Evolutionary conservation across 805 yeast species (phyloP), one percentile per base, ranked within the genome.

Genomic region (Wickerhamomyces subpelliculosus): DNA sequence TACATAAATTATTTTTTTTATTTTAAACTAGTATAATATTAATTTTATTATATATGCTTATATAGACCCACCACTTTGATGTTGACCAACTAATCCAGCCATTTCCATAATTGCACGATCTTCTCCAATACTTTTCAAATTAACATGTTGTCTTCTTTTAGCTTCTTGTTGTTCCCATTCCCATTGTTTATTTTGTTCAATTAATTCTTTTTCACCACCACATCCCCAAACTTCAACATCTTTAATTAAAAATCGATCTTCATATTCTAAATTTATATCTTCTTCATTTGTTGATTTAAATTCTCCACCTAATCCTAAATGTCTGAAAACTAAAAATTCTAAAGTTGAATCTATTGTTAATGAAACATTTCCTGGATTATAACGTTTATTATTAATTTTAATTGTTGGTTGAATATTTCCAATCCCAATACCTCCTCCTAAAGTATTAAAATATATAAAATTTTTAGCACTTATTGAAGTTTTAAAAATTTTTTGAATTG

Each of bases 121-220:
- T 49, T 89, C 97, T 2, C 84, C 84, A 47, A 83, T 54, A 40
- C 72, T 73, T 37, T 72, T 68, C 24, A 80, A 47, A 51, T 88
- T 86, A 3, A 88, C 73, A 22, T 74, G 68, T 49, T 81, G 83
- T 37, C 97, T 67, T 27, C 87, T 80, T 48, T 78, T 73, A 0
- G 95, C 95, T 55, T 87, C 96, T 35, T 77, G 67, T 52, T 81
- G 83, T 54, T 90, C 97, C 96, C 96, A 88, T 49, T 81, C 88
- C 93, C 95, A 84, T 42, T 73, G 73, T 49, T 73, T 75, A 33
- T 71, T 65, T 60, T 89, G 96, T 44, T 82, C 89, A 23, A 73
- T 80, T 34, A 88, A 62, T 47, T 86, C 95, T 42, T 79, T 75
- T 9, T 73, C 77, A 8, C 85, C 77, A 1, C 97, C 97, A 40